A percentile compares a stretch with the other conserved stretches of the same genome.
phyloP scores from a whole-genome alignment of 2,329 filamentous ascomycete species.

The Alternaria triticina region DNA sequence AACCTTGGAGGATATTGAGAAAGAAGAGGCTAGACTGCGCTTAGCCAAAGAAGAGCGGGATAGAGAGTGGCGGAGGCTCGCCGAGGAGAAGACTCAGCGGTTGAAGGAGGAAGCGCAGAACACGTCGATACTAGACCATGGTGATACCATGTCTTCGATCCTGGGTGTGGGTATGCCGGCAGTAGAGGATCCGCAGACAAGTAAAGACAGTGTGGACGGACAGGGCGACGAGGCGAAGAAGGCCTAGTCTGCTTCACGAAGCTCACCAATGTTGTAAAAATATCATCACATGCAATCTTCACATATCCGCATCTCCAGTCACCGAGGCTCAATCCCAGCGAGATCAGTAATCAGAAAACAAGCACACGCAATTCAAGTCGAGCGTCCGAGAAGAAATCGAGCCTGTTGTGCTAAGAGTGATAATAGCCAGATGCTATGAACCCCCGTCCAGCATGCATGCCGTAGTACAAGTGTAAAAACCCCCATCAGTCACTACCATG shows the following conservation, averaged over 20 bases:
- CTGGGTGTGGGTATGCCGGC: conserved; percentile 5
- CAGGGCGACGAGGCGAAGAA: not conserved
- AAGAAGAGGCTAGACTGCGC: not conserved
- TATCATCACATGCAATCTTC: not conserved
- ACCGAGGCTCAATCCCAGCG: no score
- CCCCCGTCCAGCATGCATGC: conserved; percentile 38
- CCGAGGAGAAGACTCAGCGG: not conserved
- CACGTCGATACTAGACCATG: not conserved
- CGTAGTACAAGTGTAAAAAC: conserved; percentile 31
- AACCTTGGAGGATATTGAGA: no score
- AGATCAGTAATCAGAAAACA: not conserved
- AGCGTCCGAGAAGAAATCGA: conserved; percentile 12
- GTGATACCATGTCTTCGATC: conserved; percentile 1
- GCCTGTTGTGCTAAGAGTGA: conserved; percentile 37
- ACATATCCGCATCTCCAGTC: not conserved
- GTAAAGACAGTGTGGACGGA: not conserved
- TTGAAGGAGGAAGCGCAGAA: not conserved
- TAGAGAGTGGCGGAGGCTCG: not conserved
- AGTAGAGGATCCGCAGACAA: not conserved
- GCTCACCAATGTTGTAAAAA: not conserved
- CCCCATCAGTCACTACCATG: conserved; percentile 36
- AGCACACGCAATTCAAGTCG: not conserved
- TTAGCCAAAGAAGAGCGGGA: not conserved
- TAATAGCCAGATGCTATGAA: conserved; percentile 43
- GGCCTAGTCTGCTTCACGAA: not conserved